Conservation (phyloP, 2,329 filamentous ascomycete genomes). For the Dothiorella sarmentorum region DNA sequence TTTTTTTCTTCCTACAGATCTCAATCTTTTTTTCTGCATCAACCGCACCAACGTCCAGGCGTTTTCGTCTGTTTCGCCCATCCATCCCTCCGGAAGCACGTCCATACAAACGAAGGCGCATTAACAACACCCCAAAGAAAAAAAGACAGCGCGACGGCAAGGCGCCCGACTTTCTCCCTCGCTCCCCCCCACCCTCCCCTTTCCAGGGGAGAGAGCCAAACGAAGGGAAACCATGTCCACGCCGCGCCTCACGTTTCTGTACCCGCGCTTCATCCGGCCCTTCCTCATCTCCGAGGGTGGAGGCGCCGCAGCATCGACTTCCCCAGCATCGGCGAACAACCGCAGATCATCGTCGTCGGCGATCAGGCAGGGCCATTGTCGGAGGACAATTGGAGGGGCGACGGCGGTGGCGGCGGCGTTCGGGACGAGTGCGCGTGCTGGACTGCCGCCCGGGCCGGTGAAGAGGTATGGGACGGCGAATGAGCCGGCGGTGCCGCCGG, state of each 20-base stretch:
- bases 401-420: background rate
- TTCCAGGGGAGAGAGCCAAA: too few relatives aligned
- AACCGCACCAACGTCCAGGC: background rate
- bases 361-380: conserved; percentile 2
- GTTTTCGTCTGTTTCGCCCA: too few relatives aligned
- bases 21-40: background rate
- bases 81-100: too few relatives aligned
- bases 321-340: background rate
- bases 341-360: conserved; percentile 9
- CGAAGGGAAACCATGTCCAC: conserved; percentile 40
- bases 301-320: background rate
- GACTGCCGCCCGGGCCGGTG: conserved; percentile 20
- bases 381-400: background rate
- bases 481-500: conserved; percentile 41
- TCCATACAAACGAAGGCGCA: too few relatives aligned
- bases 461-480: conserved; percentile 49
- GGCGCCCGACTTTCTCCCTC: too few relatives aligned
- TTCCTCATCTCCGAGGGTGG: conserved; percentile 17
- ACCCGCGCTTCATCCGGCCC: conserved; percentile 44
- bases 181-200: too few relatives aligned
- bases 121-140: too few relatives aligned
- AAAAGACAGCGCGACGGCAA: too few relatives aligned
- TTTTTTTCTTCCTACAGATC: background rate
- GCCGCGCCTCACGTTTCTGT: conserved; percentile 46
- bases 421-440: background rate